Evolutionary conservation across 2,329 filamentous ascomycete species (phyloP).

Genomic region (Colletotrichum chrysophilum): DNA sequence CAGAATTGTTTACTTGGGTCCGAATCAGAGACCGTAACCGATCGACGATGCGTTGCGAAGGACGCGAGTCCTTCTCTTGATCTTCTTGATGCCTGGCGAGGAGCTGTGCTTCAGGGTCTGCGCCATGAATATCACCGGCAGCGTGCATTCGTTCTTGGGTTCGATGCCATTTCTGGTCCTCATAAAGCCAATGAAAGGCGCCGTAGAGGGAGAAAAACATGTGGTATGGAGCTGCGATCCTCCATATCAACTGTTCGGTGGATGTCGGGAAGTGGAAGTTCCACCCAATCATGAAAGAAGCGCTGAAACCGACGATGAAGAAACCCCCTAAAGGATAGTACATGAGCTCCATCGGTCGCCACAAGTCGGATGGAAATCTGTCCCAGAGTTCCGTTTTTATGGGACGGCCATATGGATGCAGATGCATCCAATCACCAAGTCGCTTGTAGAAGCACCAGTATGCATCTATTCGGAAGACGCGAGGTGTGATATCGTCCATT

Average conservation of each 20-base stretch:
- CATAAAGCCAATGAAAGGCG: neutral
- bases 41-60: neutral
- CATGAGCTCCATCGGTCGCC: conserved; percentile 4
- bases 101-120: neutral
- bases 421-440: conserved; percentile 19
- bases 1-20: neutral
- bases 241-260: conserved; percentile 26
- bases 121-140: neutral
- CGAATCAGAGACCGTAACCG: neutral
- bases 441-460: conserved; percentile 27
- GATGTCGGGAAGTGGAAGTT: conserved; percentile 30
- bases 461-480: conserved; percentile 20
- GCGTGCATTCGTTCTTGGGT: neutral
- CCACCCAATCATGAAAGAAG: conserved; percentile 28
- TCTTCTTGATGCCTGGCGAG: neutral
- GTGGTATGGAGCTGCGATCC: neutral
- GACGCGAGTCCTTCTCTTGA: neutral
- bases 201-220: neutral
- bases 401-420: conserved; percentile 22
- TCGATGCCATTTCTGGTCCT: neutral
- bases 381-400: conserved; percentile 25
- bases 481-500: conserved; percentile 33
- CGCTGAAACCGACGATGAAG: conserved; percentile 18
- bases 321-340: conserved; percentile 6
- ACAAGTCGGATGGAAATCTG: conserved; percentile 28